Base-by-base conservation (phyloP, 2,329 filamentous ascomycete species). In the Cladobotryum protrusum region DNA sequence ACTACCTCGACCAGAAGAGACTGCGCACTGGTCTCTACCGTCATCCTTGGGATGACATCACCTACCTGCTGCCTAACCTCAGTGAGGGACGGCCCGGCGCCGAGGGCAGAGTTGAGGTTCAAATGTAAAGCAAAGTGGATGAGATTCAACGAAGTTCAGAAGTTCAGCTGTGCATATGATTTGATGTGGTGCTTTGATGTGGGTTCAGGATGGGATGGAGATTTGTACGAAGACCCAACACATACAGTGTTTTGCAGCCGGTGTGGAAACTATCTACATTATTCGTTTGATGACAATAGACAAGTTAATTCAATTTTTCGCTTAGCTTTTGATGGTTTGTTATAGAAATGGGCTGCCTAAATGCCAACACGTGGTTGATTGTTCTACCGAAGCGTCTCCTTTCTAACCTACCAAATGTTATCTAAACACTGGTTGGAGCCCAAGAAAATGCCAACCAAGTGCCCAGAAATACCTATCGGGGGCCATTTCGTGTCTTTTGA, bases 1-100 rank as follows among this genome's bases (percentile, higher is more conserved):
- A 99, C 76, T 97, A 92, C 82, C 85, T 99, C 64, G 93, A 99
- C 78, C 93, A 99, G 83, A 99, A 99, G 91, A 85, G 93, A 74
- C 82, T 99, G 73, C 87, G 92, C 66, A 99, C 93, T 66, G 93
- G 93, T 71, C 84, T 99, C 59, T 99, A 99, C 87, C 87, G 93
- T 71, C 90, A 96, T 83, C 93, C 93, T 68, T 97, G 93, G 93
- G 93, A 96, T 70, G 91, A 96, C 72, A 96, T 96, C 69, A 96
- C 90, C 60, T 95, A 96, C 76, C 82, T 96, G 62, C 85, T 96
- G 61, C 90, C 90, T 65, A 87, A 81, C 72, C 77, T 95, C 56
- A 77, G 79, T 63, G 79, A 86, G 68, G 79, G 83, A 56, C 79
- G 83, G 53, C 81, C 83, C 54, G 89, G 88, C 61, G 78, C 79